phyloP scores from a whole-genome alignment of 2,329 filamentous ascomycete species.

The Xylogone sp. region DNA sequence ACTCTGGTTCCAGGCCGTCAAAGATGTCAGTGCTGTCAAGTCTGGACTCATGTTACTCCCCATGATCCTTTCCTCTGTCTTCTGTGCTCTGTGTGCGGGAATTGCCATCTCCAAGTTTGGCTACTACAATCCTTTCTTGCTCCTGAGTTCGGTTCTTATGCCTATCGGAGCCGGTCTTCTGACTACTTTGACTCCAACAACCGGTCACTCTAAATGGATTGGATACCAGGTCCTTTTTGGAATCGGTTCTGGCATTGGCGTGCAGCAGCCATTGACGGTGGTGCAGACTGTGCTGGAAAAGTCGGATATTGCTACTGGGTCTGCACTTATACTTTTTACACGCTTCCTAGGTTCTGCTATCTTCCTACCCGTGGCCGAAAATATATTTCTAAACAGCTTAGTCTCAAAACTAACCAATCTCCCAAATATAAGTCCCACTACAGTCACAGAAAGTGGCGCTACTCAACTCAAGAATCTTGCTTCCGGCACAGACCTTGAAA shows the following conservation, averaged over 20 bases:
- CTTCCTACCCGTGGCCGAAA: conserved; percentile 20
- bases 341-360: conserved; percentile 16
- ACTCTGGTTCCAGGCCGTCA: conserved; percentile 23
- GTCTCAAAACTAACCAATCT: conserved; percentile 7
- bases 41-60: conserved; percentile 22
- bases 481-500: conserved; percentile 11
- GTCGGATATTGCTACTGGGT: conserved; percentile 17
- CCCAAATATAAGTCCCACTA: conserved; percentile 4
- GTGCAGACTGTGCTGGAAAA: conserved; percentile 34
- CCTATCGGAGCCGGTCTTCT: conserved; percentile 14
- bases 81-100: conserved; percentile 28
- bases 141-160: conserved; percentile 9
- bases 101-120: conserved; percentile 26
- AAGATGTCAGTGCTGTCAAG: conserved; percentile 9
- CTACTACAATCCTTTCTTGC: conserved; percentile 24
- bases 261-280: conserved; percentile 44
- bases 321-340: conserved; percentile 15
- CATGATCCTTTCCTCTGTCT: conserved; percentile 17
- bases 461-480: conserved; percentile 9
- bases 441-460: conserved; percentile 6
- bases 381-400: conserved; percentile 17
- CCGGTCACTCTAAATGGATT: conserved; percentile 42
- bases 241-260: conserved; percentile 36
- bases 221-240: conserved; percentile 47
- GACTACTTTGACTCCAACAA: conserved; percentile 33